Evolutionary conservation across 2,329 filamentous ascomycete species (phyloP).

Genomic region (Cadophora luteo-olivacea): DNA sequence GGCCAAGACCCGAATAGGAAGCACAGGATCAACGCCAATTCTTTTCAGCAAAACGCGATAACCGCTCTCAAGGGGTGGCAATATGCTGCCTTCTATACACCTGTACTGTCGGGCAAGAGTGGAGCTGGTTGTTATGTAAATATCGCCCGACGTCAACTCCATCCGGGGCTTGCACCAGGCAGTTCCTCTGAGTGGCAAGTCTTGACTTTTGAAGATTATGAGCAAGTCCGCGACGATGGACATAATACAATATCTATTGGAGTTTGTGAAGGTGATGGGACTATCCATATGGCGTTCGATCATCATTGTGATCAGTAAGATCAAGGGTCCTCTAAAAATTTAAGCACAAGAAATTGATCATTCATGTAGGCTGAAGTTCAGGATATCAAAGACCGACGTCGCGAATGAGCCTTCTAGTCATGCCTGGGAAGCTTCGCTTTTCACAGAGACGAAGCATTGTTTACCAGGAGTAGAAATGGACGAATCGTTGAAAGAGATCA

Average conservation of each 20-base stretch:
- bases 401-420: neutral
- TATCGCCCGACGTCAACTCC: slow-evolving; percentile 27
- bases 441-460: slow-evolving; percentile 31
- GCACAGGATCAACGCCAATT: slow-evolving; percentile 39
- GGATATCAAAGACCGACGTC: slow-evolving; percentile 25
- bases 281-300: slow-evolving; percentile 39
- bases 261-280: slow-evolving; percentile 37
- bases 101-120: neutral
- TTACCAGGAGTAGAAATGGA: slow-evolving; percentile 34
- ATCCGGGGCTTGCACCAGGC: neutral
- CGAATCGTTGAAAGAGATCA: slow-evolving; percentile 35
- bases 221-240: slow-evolving; percentile 38
- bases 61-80: slow-evolving; percentile 36
- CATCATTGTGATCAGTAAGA: slow-evolving; percentile 39
- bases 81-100: slow-evolving; percentile 38
- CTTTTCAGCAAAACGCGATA: slow-evolving; percentile 39
- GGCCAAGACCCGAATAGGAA: slow-evolving; percentile 32
- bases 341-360: slow-evolving; percentile 23
- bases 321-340: neutral
- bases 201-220: slow-evolving; percentile 37
- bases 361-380: slow-evolving; percentile 35
- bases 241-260: slow-evolving; percentile 39
- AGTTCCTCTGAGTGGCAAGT: slow-evolving; percentile 28
- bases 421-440: slow-evolving; percentile 32
- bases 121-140: slow-evolving; percentile 29